Conservation (phyloP, 106 monocot genomes). For the Phalaenopsis equestris region DNA sequence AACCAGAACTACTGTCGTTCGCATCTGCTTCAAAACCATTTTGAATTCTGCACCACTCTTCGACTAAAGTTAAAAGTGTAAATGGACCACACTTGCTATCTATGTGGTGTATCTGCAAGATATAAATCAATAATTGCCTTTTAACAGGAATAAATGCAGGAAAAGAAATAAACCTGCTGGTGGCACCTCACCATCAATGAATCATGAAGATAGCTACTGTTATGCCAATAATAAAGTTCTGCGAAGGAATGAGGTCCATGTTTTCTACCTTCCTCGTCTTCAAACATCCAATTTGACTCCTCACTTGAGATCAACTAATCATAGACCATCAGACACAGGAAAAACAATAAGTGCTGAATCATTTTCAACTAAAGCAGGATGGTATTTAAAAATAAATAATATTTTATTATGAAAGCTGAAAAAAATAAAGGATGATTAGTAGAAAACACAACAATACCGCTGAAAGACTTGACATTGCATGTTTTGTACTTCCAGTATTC, state of each 20-base stretch:
- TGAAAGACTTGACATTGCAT: constrained; percentile 15
- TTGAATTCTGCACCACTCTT: constrained; percentile 40
- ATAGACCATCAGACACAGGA: not conserved
- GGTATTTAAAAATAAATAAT: not conserved
- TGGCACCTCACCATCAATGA: constrained; percentile 48
- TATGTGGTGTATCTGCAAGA: constrained; percentile 62
- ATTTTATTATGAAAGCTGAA: not conserved
- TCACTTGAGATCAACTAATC: constrained; percentile 32
- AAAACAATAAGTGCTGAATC: not conserved
- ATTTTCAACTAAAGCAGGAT: not conserved
- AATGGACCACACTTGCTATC: constrained; percentile 60
- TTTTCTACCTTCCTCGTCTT: constrained; percentile 67
- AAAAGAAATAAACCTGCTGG: not conserved
- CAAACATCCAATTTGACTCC: constrained; percentile 78
- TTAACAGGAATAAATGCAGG: not conserved
- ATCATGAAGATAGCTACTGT: constrained; percentile 69
- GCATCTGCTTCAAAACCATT: constrained; percentile 20
- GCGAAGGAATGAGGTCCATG: constrained; percentile 78
- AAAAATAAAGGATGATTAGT: not conserved
- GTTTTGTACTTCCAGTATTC: not conserved
- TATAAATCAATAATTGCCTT: constrained; percentile 1
- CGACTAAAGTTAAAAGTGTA: constrained; percentile 64
- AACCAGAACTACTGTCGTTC: constrained; percentile 10
- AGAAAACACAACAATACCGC: constrained; percentile 15
- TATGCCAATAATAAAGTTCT: constrained; percentile 79